A percentile compares a stretch with the other conserved stretches of the same genome.
These are phyloP conservation scores for Taphrina wiesneri DNA, from an alignment of 1,139 yeast genomes.

Conservation along the genomic window DNA sequence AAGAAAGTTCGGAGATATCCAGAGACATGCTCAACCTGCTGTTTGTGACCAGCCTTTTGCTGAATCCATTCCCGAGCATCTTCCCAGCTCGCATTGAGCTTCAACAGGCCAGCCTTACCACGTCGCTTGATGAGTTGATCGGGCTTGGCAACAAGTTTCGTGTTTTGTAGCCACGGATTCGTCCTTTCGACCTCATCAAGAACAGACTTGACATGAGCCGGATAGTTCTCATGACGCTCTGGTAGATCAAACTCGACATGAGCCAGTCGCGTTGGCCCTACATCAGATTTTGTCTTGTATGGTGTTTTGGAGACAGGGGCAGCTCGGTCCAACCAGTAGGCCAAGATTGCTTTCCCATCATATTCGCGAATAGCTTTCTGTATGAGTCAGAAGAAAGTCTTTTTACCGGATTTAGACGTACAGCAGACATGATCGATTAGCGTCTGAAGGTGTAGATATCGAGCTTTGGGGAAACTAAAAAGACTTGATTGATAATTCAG, in stretches of 20 bases:
- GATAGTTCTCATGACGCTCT: conserved; percentile 47
- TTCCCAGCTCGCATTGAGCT: conserved; percentile 52
- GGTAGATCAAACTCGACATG: conserved; percentile 44
- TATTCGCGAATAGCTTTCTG: conserved; percentile 54
- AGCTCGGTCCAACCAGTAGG: conserved; percentile 50
- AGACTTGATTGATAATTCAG: too few species aligned
- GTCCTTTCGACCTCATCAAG: conserved; percentile 47
- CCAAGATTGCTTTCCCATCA: conserved; percentile 52
- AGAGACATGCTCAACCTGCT: conserved; percentile 49
- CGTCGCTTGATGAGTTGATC: conserved; percentile 54
- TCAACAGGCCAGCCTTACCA: conserved; percentile 52
- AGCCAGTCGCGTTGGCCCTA: conserved; percentile 42
- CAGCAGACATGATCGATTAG: conserved; percentile 28
- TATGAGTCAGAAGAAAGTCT: conserved; percentile 44
- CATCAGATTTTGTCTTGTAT: conserved; percentile 42
- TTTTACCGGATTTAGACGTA: not conserved
- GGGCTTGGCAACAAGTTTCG: conserved; percentile 52
- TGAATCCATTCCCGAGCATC: conserved; percentile 51
- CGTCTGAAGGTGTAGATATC: too few species aligned
- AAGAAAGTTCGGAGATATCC: conserved; percentile 50
- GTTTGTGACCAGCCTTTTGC: conserved; percentile 49
- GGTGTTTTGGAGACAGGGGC: conserved; percentile 46
- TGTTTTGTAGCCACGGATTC: conserved; percentile 51
- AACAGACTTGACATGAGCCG: conserved; percentile 44
- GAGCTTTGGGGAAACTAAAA: too few species aligned